Evolutionary conservation across 2,329 filamentous ascomycete genomes (phyloP).

Genomic region (Aureobasidium zeae): DNA sequence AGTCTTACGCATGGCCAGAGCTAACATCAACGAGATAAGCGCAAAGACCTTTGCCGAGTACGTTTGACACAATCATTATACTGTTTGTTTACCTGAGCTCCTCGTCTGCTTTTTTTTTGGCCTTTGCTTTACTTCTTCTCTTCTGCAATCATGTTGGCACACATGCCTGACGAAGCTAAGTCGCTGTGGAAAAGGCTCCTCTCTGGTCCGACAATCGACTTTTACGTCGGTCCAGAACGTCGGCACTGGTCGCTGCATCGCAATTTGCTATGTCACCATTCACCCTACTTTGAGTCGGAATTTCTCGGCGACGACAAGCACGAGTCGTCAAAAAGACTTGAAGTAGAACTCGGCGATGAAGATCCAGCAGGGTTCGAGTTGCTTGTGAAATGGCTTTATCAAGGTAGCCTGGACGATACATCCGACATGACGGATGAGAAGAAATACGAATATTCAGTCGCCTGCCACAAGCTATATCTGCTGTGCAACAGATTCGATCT

Average conservation of each 20-base stretch:
- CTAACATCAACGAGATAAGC: conserved; percentile 38
- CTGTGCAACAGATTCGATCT: conserved; percentile 45
- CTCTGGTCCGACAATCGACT: conserved; percentile 43
- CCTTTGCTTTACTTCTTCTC: too few species aligned
- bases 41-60: conserved; percentile 46
- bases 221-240: conserved; percentile 40
- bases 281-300: conserved; percentile 36
- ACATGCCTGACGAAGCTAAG: conserved; percentile 32
- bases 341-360: conserved; percentile 40
- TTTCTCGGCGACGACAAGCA: conserved; percentile 28
- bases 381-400: conserved; percentile 49
- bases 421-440: conserved; percentile 37
- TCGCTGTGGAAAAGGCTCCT: conserved; percentile 41
- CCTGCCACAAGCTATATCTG: conserved; percentile 45
- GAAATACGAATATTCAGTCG: conserved; percentile 47
- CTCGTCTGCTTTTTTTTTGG: conserved; percentile 4
- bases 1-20: conserved; percentile 37
- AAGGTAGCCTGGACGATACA: conserved; percentile 44
- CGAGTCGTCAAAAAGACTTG: conserved; percentile 29
- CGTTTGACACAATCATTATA: conserved; percentile 34
- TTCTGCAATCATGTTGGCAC: too few species aligned
- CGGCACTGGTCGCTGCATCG: conserved; percentile 45
- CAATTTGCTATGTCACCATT: conserved; percentile 45
- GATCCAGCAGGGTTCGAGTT: conserved; percentile 45
- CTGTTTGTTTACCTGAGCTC: conserved; percentile 19